A percentile compares a stretch with the other conserved stretches of the same genome.
Conservation (phyloP, 805 yeast genomes). For the Kazachstania psychrophila region DNA sequence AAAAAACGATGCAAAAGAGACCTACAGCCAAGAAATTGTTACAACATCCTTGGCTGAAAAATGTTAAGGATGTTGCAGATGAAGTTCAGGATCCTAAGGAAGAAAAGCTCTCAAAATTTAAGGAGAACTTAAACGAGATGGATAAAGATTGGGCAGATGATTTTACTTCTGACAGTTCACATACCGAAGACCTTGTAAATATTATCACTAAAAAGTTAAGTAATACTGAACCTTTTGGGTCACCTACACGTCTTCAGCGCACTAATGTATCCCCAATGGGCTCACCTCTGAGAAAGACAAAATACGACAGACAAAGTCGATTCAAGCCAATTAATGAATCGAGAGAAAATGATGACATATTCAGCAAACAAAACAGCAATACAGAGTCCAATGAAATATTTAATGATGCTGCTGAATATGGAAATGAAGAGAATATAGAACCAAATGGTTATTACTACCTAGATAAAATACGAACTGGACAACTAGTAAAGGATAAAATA, state of each 20-base stretch:
- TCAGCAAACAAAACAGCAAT: too few species aligned
- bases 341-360: neutral
- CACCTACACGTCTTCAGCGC: neutral
- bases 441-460: slow-evolving; percentile 5
- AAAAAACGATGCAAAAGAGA: slow-evolving; percentile 57
- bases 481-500: neutral
- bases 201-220: too few species aligned
- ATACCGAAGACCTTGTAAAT: too few species aligned
- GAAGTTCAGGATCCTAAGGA: slow-evolving; percentile 4
- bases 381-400: neutral
- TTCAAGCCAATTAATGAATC: neutral
- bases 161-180: too few species aligned
- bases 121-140: slow-evolving; percentile 18
- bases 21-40: slow-evolving; percentile 56
- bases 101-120: slow-evolving; percentile 18
- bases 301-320: neutral
- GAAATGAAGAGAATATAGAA: neutral
- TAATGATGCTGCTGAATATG: neutral
- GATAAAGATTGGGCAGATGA: slow-evolving; percentile 24
- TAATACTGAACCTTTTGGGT: neutral
- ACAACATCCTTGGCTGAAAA: slow-evolving; percentile 43
- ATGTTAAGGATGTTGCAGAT: slow-evolving; percentile 4
- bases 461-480: slow-evolving; percentile 3
- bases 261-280: neutral
- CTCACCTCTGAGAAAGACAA: slow-evolving; percentile 1